Evolutionary conservation across 306 rosid genomes (phyloP), one percentile per base, ranked within the genome.

Genomic region (Sicyos edulis): DNA sequence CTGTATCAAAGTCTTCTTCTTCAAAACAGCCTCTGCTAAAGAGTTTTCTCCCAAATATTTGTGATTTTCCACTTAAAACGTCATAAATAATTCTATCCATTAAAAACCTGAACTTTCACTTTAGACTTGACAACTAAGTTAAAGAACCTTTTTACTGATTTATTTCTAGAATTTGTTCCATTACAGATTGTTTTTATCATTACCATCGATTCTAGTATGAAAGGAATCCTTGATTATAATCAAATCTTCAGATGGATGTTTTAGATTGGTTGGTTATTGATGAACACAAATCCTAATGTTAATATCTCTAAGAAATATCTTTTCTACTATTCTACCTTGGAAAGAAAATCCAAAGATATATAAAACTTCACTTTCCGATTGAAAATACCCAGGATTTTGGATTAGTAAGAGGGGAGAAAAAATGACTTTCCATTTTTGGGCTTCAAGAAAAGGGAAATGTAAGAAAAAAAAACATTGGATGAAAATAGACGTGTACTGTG

Each of bases 371-470:
- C 12, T 63, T 37, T 15, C 42, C 21, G 16, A 63, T 8, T 8
- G 13, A 62, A 62, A n/a, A 63, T n/a, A n/a, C 9, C 8, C 8
- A n/a, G 11, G 10, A 7, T 40, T 3, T 7, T 37, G 15, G 15
- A 37, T 49, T 16, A 37, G 14, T 14, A 60, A 29, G 49, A 16
- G 13, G 14, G 49, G 47, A 8, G 1, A 40, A 5, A n/a, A 17
- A 17, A 42, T 10, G 20, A 64, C 70, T 42, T 65, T 20, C 71
- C n/a, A 64, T 17, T 65, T 64, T 65, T 44, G 54, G 53, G 71
- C 20, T 16, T 62, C 50, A 62, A 62, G 49, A 34, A 34, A 15
- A 14, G 22, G 24, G 50, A 62, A 62, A 37, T 7, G 24, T 16
- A 8, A 62, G 14, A n/a, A n/a, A n/a, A 9, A 29, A 60, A 29